Percentiles rank a stretch among this genome's conserved stretches.
Conservation (phyloP, 2,329 filamentous ascomycete genomes). For the Fusarium penzigii region DNA sequence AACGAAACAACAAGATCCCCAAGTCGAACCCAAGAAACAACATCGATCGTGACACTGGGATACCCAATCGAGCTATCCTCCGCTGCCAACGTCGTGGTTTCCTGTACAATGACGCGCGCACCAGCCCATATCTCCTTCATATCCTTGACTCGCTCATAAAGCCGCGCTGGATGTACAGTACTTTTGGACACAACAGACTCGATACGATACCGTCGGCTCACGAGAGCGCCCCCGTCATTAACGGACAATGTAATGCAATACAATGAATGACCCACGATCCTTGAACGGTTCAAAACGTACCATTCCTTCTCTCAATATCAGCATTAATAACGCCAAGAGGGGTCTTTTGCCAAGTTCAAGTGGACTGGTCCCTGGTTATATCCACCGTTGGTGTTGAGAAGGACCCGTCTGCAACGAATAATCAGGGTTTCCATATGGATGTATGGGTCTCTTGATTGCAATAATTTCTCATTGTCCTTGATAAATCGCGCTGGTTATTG, state of each 20-base stretch:
- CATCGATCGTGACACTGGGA: background rate
- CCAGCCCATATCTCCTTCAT: constrained; percentile 6
- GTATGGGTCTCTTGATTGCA: background rate
- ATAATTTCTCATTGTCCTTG: constrained; percentile 9
- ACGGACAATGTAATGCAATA: constrained; percentile 1
- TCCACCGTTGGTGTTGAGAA: constrained; percentile 1
- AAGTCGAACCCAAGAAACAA: background rate
- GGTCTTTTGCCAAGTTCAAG: constrained; percentile 5
- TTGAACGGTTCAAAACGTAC: constrained; percentile 17
- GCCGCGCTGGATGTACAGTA: constrained; percentile 6
- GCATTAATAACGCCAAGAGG: background rate
- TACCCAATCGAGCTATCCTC: background rate
- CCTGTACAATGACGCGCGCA: constrained; percentile 7
- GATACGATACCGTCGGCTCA: background rate
- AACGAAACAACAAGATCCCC: background rate
- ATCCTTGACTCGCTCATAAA: background rate
- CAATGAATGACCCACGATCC: background rate
- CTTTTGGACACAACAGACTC: too few relatives aligned
- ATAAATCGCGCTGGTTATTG: constrained; percentile 7
- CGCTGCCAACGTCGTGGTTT: background rate
- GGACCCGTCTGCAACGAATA: constrained; percentile 2
- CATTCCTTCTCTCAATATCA: constrained; percentile 4
- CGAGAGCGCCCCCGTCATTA: constrained; percentile 8
- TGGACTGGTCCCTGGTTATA: constrained; percentile 1
- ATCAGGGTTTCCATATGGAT: constrained; percentile 6